Conservation (phyloP, 805 yeast genomes). For the Scheffersomyces coipomensis region DNA sequence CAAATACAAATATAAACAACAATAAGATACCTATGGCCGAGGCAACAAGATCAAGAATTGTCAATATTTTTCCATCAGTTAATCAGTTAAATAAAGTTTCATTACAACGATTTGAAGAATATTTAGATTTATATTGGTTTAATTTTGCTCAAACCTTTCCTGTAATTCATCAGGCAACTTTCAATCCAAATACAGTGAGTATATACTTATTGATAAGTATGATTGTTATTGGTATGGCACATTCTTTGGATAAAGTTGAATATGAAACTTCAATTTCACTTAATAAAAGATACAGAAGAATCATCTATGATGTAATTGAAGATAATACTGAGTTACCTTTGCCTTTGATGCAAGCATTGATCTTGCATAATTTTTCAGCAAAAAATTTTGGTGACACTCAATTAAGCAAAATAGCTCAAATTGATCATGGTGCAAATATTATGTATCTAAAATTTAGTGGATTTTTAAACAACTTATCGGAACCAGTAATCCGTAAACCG, state of each 20-base stretch:
- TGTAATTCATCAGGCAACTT: constrained; percentile 8
- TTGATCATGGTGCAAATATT: constrained; percentile 9
- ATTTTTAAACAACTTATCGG: constrained; percentile 4
- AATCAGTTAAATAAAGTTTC: constrained; percentile 1
- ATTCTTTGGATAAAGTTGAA: constrained; percentile 8
- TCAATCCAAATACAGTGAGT: constrained; percentile 6
- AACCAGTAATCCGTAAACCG: constrained; percentile 6
- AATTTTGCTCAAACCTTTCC: constrained; percentile 8
- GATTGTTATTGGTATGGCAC: constrained; percentile 11
- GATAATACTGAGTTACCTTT: constrained; percentile 8
- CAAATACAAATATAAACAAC: constrained; percentile 3
- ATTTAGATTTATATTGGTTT: constrained; percentile 7
- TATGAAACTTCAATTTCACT: constrained; percentile 7
- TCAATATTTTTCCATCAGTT: constrained; percentile 2
- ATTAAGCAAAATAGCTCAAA: constrained; percentile 6
- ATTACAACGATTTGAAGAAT: constrained; percentile 5
- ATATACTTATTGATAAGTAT: constrained; percentile 6
- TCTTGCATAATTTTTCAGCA: constrained; percentile 7
- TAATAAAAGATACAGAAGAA: constrained; percentile 5
- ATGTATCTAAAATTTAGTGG: constrained; percentile 8
- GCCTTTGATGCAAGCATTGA: constrained; percentile 5
- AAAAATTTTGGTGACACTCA: constrained; percentile 8
- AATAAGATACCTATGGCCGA: constrained; percentile 4
- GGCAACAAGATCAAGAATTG: constrained; percentile 3
- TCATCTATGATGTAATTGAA: constrained; percentile 6